Conservation (phyloP, 192 early-diverging fungal species). For the Linnemannia schmuckeri region DNA sequence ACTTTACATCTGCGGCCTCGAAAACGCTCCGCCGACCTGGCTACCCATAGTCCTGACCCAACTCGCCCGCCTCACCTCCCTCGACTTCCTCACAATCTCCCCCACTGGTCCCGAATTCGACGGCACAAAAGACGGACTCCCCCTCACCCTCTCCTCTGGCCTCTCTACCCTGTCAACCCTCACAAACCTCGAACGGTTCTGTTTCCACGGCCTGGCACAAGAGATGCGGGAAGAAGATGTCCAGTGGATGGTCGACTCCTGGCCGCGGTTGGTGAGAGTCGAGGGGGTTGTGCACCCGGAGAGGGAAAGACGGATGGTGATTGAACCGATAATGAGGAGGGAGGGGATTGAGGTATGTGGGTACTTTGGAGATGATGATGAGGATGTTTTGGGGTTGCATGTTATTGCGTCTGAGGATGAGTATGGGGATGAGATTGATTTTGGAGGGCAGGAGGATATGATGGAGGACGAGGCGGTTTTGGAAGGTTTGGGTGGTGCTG, state of each 20-base stretch:
- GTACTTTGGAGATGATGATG: slow-evolving; percentile 9
- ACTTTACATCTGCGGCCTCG: slow-evolving; percentile 24
- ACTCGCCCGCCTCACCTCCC: background rate
- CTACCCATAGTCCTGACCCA: slow-evolving; percentile 8
- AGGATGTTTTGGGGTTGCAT: background rate
- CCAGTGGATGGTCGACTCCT: slow-evolving; percentile 20
- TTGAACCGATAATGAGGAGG: slow-evolving; percentile 9
- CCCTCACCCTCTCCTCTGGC: slow-evolving; percentile 10
- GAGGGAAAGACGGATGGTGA: background rate
- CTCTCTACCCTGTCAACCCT: background rate
- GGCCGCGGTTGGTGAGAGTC: slow-evolving; percentile 12
- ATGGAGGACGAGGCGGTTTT: background rate
- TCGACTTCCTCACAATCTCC: slow-evolving; percentile 14
- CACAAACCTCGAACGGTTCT: slow-evolving; percentile 5
- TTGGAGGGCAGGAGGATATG: background rate
- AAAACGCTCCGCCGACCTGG: slow-evolving; percentile 1
- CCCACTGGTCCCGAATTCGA: background rate
- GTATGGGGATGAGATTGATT: background rate
- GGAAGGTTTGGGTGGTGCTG: background rate
- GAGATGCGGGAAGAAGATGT: slow-evolving; percentile 25
- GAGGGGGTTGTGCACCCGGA: slow-evolving; percentile 18
- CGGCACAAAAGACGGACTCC: slow-evolving; percentile 16
- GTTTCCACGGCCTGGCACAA: slow-evolving; percentile 27
- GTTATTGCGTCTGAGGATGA: background rate
- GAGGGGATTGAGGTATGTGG: background rate